Evolutionary conservation across 2,329 filamentous ascomycete species (phyloP), one percentile per base, ranked within the genome.

Genomic region (Geosmithia morbida): DNA sequence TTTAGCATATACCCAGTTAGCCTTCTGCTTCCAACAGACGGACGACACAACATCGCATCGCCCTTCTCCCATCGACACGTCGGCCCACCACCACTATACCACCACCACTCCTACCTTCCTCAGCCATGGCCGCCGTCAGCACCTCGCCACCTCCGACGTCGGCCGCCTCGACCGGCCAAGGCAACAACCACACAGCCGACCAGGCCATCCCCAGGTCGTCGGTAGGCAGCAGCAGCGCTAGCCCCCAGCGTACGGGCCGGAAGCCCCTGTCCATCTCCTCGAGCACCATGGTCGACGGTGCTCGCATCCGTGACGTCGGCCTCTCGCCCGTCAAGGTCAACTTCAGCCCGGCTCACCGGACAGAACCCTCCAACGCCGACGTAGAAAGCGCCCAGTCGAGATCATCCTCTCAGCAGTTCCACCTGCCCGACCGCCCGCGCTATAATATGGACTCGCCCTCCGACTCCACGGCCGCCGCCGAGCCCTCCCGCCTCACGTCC

Each of bases 301-400:
- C 71, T 20, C 65, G 66, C 50, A 62, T 78, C 50, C 68, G 70
- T 51, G 68, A 72, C 46, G 66, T 69, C 16, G 75, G 76, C 29
- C 65, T 71, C 26, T 79, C 77, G 41, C 75, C 77, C 17, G 73
- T 77, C 48, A 68, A 65, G 49, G 67, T 79, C 47, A 76, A 73
- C 55, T 70, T 74, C 48, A 71, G 72, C 45, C 33, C 33, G 33
- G 61, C 74, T 41, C 67, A 71, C 56, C 77, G 71, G 71, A 64
- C 66, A 18, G 66, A 67, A 53, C 69, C 74, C 19, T 73, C 71
- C 29, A 72, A 72, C 53, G 72, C 64, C 29, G 66, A 69, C 52
- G 70, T 80, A 49, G 72, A 77, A 56, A 57, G 60, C 16, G 42
- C 33, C 13, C 59, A 61, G 44, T 55, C 54, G 26, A 51, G 52